Conservation (phyloP, 176 grass and related monocot species). For the Alloteropsis semialata region DNA sequence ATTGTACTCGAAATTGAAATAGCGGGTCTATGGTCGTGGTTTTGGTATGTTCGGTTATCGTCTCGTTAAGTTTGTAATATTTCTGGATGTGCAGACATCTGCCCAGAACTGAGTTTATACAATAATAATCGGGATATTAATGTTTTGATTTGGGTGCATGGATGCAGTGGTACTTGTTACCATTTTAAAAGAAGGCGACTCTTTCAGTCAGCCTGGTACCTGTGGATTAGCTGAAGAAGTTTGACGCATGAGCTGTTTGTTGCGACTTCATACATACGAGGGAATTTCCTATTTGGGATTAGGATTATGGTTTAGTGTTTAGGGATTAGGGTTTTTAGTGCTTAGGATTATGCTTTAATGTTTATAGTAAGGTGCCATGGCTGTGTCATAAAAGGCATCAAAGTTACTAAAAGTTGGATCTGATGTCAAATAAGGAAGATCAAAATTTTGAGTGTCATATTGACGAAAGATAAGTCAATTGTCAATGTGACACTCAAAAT, state of each 20-base stretch:
- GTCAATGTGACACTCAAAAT: too few species aligned
- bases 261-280: not conserved
- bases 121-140: slow-evolving; percentile 27
- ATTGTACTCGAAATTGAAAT: not conserved
- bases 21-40: not conserved
- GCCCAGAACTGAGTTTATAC: slow-evolving; percentile 21
- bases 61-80: slow-evolving; percentile 31
- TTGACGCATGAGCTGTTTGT: not conserved
- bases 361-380: too few species aligned
- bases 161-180: not conserved
- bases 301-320: too few species aligned
- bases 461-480: too few species aligned
- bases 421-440: too few species aligned
- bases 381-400: too few species aligned
- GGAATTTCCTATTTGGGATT: too few species aligned
- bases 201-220: not conserved
- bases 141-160: not conserved
- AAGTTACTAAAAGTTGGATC: too few species aligned
- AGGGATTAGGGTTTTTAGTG: too few species aligned
- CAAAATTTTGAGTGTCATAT: too few species aligned
- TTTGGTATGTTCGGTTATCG: slow-evolving; percentile 2
- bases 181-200: not conserved
- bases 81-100: slow-evolving; percentile 34
- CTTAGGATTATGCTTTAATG: too few species aligned
- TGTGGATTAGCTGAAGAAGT: not conserved